phyloP scores from a whole-genome alignment of 2,329 filamentous ascomycete species.

The Fusarium sp. region DNA sequence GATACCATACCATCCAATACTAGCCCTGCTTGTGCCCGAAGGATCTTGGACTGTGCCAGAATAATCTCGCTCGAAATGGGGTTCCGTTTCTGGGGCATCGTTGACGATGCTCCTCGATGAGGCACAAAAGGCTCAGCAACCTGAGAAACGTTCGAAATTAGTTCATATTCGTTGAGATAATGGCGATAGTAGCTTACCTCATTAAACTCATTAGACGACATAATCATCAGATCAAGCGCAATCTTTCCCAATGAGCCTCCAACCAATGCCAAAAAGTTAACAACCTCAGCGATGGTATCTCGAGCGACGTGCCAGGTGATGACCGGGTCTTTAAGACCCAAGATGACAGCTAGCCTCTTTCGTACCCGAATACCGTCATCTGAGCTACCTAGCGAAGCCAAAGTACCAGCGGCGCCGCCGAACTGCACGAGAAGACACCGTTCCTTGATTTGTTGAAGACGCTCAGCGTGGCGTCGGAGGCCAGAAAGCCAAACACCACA shows the following conservation, averaged over 20 bases:
- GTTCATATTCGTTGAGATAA: too few relatives aligned
- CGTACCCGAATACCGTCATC: conserved; percentile 64
- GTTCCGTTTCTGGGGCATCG: conserved; percentile 71
- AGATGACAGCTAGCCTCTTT: conserved; percentile 62
- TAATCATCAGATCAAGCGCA: conserved; percentile 68
- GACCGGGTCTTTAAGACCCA: conserved; percentile 62
- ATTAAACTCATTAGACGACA: conserved; percentile 67
- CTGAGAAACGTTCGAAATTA: conserved; percentile 24
- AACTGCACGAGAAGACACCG: conserved; percentile 65
- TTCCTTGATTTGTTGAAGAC: conserved; percentile 61
- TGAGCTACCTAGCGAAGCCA: conserved; percentile 65
- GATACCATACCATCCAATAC: conserved; percentile 60
- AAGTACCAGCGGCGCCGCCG: conserved; percentile 67
- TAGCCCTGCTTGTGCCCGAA: conserved; percentile 4
- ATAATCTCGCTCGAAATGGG: conserved; percentile 70
- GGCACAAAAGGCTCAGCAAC: conserved; percentile 62
- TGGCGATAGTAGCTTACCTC: conserved; percentile 50
- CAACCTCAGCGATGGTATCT: conserved; percentile 66
- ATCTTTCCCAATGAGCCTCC: conserved; percentile 68
- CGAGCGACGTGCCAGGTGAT: conserved; percentile 71
- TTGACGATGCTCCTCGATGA: conserved; percentile 66
- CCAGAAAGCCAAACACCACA: conserved; percentile 67
- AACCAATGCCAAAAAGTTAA: conserved; percentile 66
- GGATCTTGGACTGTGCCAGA: conserved; percentile 63
- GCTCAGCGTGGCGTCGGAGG: conserved; percentile 62